Base-by-base conservation (phyloP, 306 rosid species). In the Quercus gilva region DNA sequence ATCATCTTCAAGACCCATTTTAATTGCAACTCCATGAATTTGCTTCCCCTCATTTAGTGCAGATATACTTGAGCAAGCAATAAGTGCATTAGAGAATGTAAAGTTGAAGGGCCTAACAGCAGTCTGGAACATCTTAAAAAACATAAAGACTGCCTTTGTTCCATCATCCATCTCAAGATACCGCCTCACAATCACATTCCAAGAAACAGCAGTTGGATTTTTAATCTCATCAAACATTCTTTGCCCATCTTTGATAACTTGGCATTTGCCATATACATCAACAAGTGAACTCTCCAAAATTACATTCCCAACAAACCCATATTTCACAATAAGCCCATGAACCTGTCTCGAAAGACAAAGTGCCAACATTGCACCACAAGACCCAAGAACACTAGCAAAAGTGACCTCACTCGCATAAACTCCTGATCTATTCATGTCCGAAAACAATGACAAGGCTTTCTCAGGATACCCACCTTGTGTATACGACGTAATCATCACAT, bases 171-270 rank as follows among this genome's bases (percentile, higher is more conserved):
- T 77, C 79, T 90, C 97, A 41, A 90, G 91, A 83, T 88, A 90
- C 76, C 97, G 83, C 80, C 95, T 86, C 72, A 92, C 95, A 37
- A 90, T 84, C 70, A 92, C 93, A 89, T 92, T 92, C 95, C 95
- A 92, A 26, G 94, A 86, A 75, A 92, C 88, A 25, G 84, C 94
- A 92, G 84, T 92, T 5, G 87, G 94, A 56, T 56, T 73, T 1
- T 76, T 79, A 15, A 92, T 90, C 80, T 89, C 97, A 78, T 85
- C 55, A 82, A 92, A 92, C 87, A 89, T 86, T 73, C 33, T 85
- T 25, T 88, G 89, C 1, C 94, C 88, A 77, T 87, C 92, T 49
- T 20, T 23, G 68, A 92, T 90, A 67, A 76, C 73, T 81, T 74
- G 69, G 6, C 95, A 92, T 75, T 86, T 92, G 5, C 82, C 97